These are phyloP conservation scores for Fusarium beomiforme DNA, from an alignment of 2,329 filamentous ascomycete species.

Conservation along the genomic window DNA sequence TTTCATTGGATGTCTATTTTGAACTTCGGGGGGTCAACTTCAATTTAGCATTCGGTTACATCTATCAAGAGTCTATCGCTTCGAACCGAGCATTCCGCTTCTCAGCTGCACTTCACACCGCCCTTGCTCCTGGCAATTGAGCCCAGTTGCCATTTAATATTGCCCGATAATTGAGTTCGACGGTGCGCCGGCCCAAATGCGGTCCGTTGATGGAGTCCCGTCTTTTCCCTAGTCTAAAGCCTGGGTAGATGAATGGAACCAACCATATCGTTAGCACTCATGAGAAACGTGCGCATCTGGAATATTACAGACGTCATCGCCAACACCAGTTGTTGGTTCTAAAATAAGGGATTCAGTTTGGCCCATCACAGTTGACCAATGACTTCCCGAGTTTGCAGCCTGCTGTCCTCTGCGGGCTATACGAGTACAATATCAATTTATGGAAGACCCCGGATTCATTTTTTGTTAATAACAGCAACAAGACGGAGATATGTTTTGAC, in stretches of 20 bases:
- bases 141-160: slow-evolving; percentile 20
- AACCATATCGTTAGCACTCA: slow-evolving; percentile 33
- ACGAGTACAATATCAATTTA: neutral
- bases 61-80: neutral
- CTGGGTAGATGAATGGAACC: slow-evolving; percentile 36
- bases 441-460: slow-evolving; percentile 1
- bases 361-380: slow-evolving; percentile 2
- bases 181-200: slow-evolving; percentile 42
- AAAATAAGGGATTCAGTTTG: slow-evolving; percentile 1
- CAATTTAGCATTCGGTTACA: neutral
- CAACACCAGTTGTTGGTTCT: slow-evolving; percentile 10
- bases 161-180: slow-evolving; percentile 41
- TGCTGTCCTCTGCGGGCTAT: neutral
- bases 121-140: slow-evolving; percentile 12
- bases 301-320: slow-evolving; percentile 28
- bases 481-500: slow-evolving; percentile 6
- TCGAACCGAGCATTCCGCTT: neutral
- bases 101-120: slow-evolving; percentile 27
- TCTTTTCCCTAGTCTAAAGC: slow-evolving; percentile 43
- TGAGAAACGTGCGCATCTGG: slow-evolving; percentile 25
- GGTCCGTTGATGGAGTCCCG: slow-evolving; percentile 44
- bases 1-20: neutral
- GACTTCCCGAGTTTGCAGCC: neutral
- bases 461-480: neutral
- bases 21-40: neutral